A percentile compares a stretch with the other conserved stretches of the same genome.
phyloP scores from a whole-genome alignment of 2,329 filamentous ascomycete genomes.

The Sordariomycetes sp. region DNA sequence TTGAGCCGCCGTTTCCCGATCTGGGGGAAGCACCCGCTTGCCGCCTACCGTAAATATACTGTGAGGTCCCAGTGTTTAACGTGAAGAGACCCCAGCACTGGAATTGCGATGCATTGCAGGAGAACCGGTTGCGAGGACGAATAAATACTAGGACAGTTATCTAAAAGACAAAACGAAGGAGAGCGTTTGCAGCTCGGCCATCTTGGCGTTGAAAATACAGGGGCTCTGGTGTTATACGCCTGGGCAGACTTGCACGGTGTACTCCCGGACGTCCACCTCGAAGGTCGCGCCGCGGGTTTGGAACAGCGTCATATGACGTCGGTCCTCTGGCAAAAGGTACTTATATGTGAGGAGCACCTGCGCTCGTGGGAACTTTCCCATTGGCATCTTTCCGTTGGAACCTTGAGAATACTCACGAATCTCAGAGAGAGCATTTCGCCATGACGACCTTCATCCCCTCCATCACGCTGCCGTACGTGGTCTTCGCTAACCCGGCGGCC shows the following conservation, averaged over 20 bases:
- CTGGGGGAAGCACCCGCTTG: background rate
- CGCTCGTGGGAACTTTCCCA: background rate
- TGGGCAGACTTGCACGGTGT: too few species aligned
- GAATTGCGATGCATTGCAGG: too few species aligned
- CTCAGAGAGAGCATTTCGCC: constrained; percentile 12
- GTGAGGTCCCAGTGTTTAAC: too few species aligned
- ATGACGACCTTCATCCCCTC: constrained; percentile 79
- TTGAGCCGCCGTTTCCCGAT: background rate
- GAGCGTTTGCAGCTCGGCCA: too few species aligned
- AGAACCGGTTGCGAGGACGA: too few species aligned
- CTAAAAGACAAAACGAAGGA: too few species aligned
- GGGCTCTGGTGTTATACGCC: too few species aligned
- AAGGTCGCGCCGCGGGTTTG: background rate
- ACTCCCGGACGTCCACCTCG: too few species aligned
- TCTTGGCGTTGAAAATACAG: too few species aligned
- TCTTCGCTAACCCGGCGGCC: constrained; percentile 62
- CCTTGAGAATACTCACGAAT: background rate
- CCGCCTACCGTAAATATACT: too few species aligned
- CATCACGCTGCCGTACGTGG: constrained; percentile 58
- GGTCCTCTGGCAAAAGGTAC: background rate
- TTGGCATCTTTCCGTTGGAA: background rate
- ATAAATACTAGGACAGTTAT: too few species aligned
- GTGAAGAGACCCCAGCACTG: too few species aligned
- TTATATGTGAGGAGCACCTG: background rate
- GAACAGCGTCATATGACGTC: background rate